Conservation (phyloP, 768 basidiomycete genomes). For the Rhodotorula kratochvilovae region DNA sequence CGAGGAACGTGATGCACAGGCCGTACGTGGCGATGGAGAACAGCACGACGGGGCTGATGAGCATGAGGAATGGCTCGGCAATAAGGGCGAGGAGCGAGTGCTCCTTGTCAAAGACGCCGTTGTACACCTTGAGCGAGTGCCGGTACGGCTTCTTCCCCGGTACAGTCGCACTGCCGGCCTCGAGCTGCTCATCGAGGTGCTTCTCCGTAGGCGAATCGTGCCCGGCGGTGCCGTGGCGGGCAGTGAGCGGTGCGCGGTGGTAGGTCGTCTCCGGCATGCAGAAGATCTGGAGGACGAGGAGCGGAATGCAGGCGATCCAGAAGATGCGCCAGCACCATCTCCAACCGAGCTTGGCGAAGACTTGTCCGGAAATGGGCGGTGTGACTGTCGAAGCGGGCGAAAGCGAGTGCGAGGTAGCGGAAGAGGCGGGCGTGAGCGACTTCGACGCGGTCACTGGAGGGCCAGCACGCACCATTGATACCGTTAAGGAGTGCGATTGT, state of each 20-base stretch:
- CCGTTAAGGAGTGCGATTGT: neutral
- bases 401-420: no score
- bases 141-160: neutral
- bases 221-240: neutral
- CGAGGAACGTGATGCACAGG: slow-evolving; percentile 40
- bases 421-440: no score
- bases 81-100: neutral
- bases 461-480: neutral
- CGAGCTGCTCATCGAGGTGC: neutral
- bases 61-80: neutral
- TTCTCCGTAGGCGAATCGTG: neutral
- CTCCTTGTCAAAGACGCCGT: neutral
- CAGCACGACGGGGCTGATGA: slow-evolving; percentile 15
- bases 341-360: neutral
- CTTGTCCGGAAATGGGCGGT: neutral
- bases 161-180: neutral
- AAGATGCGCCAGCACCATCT: slow-evolving; percentile 1
- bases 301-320: neutral
- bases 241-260: neutral
- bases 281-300: slow-evolving; percentile 7
- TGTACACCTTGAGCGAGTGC: neutral
- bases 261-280: slow-evolving; percentile 16
- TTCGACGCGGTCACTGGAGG: no score
- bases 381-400: neutral
- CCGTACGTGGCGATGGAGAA: slow-evolving; percentile 35